Conservation (phyloP, 1,284 basidiomycete genomes). For the Naganishia sp. region DNA sequence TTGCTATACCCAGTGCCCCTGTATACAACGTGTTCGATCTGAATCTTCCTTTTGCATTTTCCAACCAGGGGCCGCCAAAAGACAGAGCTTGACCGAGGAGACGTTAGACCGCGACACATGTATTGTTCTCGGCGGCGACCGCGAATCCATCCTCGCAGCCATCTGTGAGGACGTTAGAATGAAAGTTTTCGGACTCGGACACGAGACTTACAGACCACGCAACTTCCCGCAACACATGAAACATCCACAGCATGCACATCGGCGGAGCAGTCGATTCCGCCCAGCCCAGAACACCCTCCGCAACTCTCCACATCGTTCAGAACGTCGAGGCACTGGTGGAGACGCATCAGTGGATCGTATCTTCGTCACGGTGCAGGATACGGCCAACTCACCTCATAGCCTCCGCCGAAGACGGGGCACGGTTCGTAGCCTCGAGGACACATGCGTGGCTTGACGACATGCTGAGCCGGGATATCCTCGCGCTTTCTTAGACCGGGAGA, state of each 20-base stretch:
- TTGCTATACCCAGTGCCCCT: too few species aligned
- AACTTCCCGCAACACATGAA: neutral
- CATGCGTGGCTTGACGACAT: neutral
- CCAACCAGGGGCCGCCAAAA: neutral
- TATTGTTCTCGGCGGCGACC: neutral
- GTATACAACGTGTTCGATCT: too few species aligned
- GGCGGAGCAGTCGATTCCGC: constrained; percentile 16
- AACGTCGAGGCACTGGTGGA: constrained; percentile 12
- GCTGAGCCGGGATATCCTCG: neutral
- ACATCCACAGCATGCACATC: neutral
- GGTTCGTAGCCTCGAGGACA: constrained; percentile 13
- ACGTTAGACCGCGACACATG: neutral
- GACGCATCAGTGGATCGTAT: neutral
- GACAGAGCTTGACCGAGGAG: neutral
- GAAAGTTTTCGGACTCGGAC: neutral
- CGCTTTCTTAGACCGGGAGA: constrained; percentile 7
- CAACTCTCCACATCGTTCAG: constrained; percentile 16
- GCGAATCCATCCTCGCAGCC: neutral
- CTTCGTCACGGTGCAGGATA: neutral
- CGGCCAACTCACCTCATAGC: constrained; percentile 8
- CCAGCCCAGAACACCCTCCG: constrained; percentile 14
- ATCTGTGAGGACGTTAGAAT: neutral
- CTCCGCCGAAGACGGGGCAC: constrained; percentile 8
- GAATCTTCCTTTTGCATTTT: too few species aligned
- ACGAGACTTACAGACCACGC: neutral